phyloP scores from a whole-genome alignment of 495 filamentous ascomycete genomes.

The Daldinia caldariorum region DNA sequence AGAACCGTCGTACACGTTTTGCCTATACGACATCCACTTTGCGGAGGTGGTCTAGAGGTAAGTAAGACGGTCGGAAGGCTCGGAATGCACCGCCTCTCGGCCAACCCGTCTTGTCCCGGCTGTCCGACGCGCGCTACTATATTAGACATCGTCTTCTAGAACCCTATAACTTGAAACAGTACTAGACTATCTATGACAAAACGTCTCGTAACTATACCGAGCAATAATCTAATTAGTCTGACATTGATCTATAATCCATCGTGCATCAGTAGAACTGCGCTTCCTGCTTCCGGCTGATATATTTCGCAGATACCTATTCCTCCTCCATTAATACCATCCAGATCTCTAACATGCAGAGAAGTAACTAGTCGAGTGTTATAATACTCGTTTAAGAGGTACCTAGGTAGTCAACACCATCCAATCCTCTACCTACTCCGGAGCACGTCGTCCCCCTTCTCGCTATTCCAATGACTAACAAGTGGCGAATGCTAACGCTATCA shows the following conservation, averaged over 20 bases:
- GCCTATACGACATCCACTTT: not conserved
- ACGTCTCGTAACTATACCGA: not conserved
- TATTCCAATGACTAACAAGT: not conserved
- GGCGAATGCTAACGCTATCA: slow-evolving; percentile 1
- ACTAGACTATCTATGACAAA: not conserved
- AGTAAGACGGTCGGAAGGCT: not conserved
- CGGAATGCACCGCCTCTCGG: slow-evolving; percentile 7
- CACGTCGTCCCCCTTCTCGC: not conserved
- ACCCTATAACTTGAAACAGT: not conserved
- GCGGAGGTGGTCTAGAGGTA: not conserved
- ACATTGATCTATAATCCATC: not conserved
- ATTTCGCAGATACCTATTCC: not conserved
- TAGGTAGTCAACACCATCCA: not conserved
- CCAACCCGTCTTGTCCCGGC: not conserved
- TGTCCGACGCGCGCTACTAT: not conserved
- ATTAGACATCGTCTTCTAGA: not conserved
- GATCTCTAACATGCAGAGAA: not conserved
- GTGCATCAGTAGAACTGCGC: not conserved
- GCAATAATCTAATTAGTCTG: not conserved
- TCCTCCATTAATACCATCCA: not conserved
- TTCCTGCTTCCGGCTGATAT: not conserved
- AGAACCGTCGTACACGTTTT: not conserved
- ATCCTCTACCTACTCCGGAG: not conserved
- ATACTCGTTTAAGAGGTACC: not conserved
- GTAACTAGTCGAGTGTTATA: not conserved